Evolutionary conservation across 345 rosid genomes (phyloP).

Genomic region (Excoecaria cochinchinensis): DNA sequence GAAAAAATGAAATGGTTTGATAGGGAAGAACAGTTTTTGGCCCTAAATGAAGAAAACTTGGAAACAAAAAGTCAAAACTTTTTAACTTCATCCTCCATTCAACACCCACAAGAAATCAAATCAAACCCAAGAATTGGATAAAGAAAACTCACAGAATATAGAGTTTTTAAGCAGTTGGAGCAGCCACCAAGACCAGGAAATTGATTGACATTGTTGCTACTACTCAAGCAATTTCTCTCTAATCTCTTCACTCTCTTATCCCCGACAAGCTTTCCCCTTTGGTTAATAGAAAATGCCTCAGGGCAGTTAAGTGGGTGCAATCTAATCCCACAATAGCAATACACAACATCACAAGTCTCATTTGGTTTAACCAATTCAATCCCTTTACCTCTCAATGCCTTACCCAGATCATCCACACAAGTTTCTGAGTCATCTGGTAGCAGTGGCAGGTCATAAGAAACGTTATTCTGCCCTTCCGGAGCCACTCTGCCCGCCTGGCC

Average conservation of each 20-base stretch:
- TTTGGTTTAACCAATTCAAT: constrained; percentile 58
- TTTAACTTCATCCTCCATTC: too few species aligned
- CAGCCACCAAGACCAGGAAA: constrained; percentile 71
- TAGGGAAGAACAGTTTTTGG: too few species aligned
- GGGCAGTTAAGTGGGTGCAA: constrained; percentile 75
- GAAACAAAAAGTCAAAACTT: too few species aligned
- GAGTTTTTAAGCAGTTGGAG: constrained; percentile 76
- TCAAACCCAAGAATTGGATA: not conserved
- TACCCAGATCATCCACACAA: constrained; percentile 76
- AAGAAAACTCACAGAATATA: constrained; percentile 42
- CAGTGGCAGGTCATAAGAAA: constrained; percentile 66
- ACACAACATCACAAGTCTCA: constrained; percentile 82
- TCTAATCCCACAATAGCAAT: constrained; percentile 86
- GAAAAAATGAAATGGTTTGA: too few species aligned
- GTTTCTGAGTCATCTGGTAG: constrained; percentile 96
- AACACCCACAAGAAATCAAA: not conserved
- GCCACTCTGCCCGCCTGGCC: constrained; percentile 25
- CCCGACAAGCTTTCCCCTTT: constrained; percentile 62
- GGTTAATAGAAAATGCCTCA: constrained; percentile 51
- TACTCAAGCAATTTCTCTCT: constrained; percentile 67
- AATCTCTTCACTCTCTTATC: constrained; percentile 56
- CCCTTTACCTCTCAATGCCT: constrained; percentile 62
- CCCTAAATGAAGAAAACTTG: too few species aligned
- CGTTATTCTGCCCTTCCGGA: constrained; percentile 16
- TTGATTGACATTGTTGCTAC: constrained; percentile 43